A percentile compares a stretch with the other conserved stretches of the same genome.
phyloP scores from a whole-genome alignment of 768 basidiomycete genomes.

The Leccinum pellstonianum region DNA sequence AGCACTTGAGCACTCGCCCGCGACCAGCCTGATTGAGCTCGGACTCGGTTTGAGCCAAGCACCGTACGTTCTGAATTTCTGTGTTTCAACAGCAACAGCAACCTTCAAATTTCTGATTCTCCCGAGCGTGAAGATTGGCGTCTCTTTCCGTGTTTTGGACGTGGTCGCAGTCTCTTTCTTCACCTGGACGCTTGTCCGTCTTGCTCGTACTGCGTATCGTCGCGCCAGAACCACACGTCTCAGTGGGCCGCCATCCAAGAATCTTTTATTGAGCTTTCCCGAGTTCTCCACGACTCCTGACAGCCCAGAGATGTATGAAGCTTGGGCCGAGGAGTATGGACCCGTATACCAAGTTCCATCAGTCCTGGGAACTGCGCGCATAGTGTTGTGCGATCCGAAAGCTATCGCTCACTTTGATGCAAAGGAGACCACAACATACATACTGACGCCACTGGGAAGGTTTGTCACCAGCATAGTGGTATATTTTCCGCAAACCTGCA shows the following conservation, averaged over 20 bases:
- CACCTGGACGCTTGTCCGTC: constrained; percentile 17
- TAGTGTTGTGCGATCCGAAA: constrained; percentile 43
- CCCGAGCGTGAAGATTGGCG: background rate
- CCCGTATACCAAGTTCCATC: constrained; percentile 43
- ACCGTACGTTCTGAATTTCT: too few species aligned
- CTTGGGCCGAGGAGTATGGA: constrained; percentile 50
- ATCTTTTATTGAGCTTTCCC: constrained; percentile 42
- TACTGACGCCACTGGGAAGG: too few species aligned
- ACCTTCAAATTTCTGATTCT: background rate
- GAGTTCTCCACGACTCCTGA: constrained; percentile 29
- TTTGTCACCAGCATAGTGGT: constrained; percentile 33
- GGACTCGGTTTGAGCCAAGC: too few species aligned
- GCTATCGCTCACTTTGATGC: too few species aligned
- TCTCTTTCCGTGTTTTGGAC: constrained; percentile 5
- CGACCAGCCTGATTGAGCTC: too few species aligned
- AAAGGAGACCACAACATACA: too few species aligned
- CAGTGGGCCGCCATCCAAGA: constrained; percentile 42
- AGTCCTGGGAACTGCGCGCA: constrained; percentile 35
- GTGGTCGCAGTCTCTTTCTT: constrained; percentile 15
- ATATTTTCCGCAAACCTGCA: background rate
- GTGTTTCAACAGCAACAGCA: too few species aligned
- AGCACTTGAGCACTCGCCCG: too few species aligned
- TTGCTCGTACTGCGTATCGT: constrained; percentile 10
- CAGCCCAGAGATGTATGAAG: constrained; percentile 41
- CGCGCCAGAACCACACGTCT: constrained; percentile 35